Percentiles rank a stretch among this genome's conserved stretches.
Conservation (phyloP, 345 rosid species). For the Salix caprea region DNA sequence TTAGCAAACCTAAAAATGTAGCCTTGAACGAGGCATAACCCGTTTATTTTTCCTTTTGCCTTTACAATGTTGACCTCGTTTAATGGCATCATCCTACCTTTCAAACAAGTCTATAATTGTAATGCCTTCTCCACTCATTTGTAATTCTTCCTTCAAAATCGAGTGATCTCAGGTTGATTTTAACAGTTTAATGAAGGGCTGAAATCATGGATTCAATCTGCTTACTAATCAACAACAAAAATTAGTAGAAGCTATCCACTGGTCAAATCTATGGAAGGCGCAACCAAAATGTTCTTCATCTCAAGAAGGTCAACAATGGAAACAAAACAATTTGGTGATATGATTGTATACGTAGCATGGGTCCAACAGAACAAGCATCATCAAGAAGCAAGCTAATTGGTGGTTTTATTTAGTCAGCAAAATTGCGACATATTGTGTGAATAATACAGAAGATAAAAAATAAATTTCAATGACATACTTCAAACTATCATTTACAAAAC, state of each 20-base stretch:
- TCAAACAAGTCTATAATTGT: neutral
- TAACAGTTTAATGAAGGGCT: neutral
- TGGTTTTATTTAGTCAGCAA: neutral
- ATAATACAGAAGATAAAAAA: neutral
- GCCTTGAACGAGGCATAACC: neutral
- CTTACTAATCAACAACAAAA: no score
- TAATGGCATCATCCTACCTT: neutral
- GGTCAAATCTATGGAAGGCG: neutral
- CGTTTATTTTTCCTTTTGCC: neutral
- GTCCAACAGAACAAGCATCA: no score
- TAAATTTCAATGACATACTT: neutral
- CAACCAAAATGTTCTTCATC: no score
- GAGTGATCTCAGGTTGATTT: neutral
- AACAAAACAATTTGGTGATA: no score
- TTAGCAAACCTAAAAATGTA: neutral
- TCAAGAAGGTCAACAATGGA: no score
- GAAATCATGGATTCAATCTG: neutral
- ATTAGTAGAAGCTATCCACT: neutral
- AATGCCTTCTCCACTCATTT: neutral
- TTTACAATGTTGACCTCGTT: neutral
- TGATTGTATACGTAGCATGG: no score
- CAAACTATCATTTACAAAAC: neutral
- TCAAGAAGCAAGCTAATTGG: neutral
- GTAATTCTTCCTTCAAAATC: neutral
- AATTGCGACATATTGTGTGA: neutral